phyloP scores from a whole-genome alignment of 2,329 filamentous ascomycete genomes.

The Cordyceps farinosa region DNA sequence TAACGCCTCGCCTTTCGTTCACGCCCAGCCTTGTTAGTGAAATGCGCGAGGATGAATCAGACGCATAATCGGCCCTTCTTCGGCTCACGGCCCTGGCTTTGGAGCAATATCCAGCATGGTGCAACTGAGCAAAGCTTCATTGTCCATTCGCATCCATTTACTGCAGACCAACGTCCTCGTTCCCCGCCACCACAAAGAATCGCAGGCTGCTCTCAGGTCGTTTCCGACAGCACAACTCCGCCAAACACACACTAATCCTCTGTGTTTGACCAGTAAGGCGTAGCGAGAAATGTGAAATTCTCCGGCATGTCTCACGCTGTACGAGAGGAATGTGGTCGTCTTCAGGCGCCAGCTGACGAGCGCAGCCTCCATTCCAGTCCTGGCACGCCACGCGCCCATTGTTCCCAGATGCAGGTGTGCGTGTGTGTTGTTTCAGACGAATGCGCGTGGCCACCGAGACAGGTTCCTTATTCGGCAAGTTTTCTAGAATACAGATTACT shows the following conservation, averaged over 20 bases:
- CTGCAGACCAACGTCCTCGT: no score
- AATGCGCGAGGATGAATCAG: background rate
- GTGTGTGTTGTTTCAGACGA: no score
- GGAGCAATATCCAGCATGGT: no score
- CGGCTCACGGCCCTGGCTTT: no score
- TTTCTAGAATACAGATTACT: background rate
- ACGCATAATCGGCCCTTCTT: background rate
- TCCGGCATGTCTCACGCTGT: background rate
- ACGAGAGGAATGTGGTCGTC: background rate
- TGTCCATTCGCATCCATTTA: no score
- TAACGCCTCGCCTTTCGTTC: background rate
- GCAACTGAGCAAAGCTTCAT: no score
- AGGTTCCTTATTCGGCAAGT: background rate
- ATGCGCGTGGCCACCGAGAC: background rate
- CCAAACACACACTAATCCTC: no score
- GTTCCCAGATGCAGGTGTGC: background rate
- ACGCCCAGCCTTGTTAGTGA: background rate
- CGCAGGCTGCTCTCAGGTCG: no score
- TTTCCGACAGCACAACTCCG: background rate
- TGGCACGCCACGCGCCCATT: background rate
- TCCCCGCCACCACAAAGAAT: no score
- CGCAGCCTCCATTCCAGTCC: background rate
- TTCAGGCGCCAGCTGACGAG: background rate
- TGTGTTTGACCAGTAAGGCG: no score
- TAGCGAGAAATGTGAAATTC: background rate